phyloP scores from a whole-genome alignment of 352 stramenopile genomes.

The Globisporangium polare region DNA sequence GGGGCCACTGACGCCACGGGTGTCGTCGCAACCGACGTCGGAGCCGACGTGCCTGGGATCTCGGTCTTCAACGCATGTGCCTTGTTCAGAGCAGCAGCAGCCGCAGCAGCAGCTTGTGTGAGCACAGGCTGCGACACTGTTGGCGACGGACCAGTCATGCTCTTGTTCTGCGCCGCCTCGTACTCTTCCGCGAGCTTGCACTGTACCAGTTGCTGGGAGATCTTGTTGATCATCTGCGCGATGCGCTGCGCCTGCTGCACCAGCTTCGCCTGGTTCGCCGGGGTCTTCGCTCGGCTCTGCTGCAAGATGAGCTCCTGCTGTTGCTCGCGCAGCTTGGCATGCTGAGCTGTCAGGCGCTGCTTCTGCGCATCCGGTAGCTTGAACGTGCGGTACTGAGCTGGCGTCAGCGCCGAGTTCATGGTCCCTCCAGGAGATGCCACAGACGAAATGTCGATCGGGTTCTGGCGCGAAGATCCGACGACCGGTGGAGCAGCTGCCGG shows the following conservation, averaged over 20 bases:
- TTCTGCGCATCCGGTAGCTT: slow-evolving; percentile 64
- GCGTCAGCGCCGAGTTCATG: slow-evolving; percentile 40
- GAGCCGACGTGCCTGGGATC: slow-evolving; percentile 6
- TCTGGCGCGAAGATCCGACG: slow-evolving; percentile 32
- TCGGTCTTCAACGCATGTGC: slow-evolving; percentile 33
- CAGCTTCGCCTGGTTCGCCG: slow-evolving; percentile 64
- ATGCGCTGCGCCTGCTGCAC: slow-evolving; percentile 67
- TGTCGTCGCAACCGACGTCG: slow-evolving; percentile 7
- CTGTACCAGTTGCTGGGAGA: slow-evolving; percentile 80
- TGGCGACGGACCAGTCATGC: slow-evolving; percentile 27
- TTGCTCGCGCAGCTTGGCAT: slow-evolving; percentile 69
- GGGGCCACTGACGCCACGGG: slow-evolving; percentile 14
- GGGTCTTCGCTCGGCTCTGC: slow-evolving; percentile 67
- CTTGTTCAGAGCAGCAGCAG: slow-evolving; percentile 31
- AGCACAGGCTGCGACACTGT: slow-evolving; percentile 21
- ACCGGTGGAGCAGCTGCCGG: slow-evolving; percentile 20
- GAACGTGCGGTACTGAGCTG: slow-evolving; percentile 73
- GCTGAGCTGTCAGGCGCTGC: slow-evolving; percentile 60
- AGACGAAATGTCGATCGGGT: slow-evolving; percentile 46
- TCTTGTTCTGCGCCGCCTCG: slow-evolving; percentile 57
- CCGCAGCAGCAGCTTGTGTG: slow-evolving; percentile 22
- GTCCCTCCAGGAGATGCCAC: slow-evolving; percentile 27
- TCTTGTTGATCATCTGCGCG: slow-evolving; percentile 86
- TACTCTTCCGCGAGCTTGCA: slow-evolving; percentile 82
- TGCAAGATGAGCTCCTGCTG: slow-evolving; percentile 79